These are phyloP conservation scores for Lachancea nothofagi DNA, from an alignment of 805 yeast genomes.

Conservation along the genomic window DNA sequence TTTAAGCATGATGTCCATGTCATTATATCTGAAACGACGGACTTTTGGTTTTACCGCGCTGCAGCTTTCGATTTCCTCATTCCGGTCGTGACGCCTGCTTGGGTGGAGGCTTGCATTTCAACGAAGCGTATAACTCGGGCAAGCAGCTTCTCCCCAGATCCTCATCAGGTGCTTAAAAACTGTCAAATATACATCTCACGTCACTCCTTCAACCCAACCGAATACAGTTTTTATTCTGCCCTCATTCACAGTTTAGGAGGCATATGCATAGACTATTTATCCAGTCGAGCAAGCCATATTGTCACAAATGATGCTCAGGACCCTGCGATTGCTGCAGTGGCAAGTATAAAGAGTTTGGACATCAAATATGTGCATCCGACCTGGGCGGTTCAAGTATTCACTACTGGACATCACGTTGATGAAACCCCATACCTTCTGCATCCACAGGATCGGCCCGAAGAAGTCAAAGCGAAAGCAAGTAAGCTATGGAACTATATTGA, in stretches of 20 bases:
- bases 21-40: slow-evolving; percentile 19
- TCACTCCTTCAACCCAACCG: slow-evolving; percentile 53
- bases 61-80: slow-evolving; percentile 28
- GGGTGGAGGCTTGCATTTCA: slow-evolving; percentile 23
- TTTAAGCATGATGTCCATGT: slow-evolving; percentile 19
- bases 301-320: slow-evolving; percentile 54
- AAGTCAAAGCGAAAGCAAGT: not conserved
- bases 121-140: slow-evolving; percentile 24
- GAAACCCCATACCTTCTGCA: slow-evolving; percentile 51
- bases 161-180: slow-evolving; percentile 55
- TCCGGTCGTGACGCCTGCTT: slow-evolving; percentile 28
- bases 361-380: slow-evolving; percentile 66
- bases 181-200: slow-evolving; percentile 58
- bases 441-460: slow-evolving; percentile 14
- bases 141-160: slow-evolving; percentile 59
- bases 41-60: slow-evolving; percentile 27
- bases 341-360: slow-evolving; percentile 34
- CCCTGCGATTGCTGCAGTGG: slow-evolving; percentile 51
- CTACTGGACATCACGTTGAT: slow-evolving; percentile 43
- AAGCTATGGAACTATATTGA: slow-evolving; percentile 7
- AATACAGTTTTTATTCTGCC: slow-evolving; percentile 62
- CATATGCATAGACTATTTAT: slow-evolving; percentile 51
- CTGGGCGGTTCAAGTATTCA: slow-evolving; percentile 74
- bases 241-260: slow-evolving; percentile 66
- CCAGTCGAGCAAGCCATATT: slow-evolving; percentile 74